phyloP scores from a whole-genome alignment of 345 rosid species.

The Syzygium aqueum region DNA sequence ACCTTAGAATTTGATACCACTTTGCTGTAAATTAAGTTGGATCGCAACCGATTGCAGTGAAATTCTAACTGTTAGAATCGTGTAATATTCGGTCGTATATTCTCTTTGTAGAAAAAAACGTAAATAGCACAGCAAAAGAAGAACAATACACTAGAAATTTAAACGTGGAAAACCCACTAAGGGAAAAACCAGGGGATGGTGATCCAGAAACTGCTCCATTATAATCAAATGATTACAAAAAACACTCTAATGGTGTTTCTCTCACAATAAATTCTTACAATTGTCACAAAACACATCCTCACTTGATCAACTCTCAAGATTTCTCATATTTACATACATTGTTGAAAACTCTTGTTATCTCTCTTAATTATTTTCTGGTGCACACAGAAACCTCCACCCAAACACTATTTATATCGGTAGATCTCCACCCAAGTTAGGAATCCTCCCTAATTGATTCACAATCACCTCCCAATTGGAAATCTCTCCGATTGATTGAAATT shows the following conservation, averaged over 20 bases:
- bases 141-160: neutral
- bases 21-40: neutral
- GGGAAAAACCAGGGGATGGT: accelerated
- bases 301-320: neutral
- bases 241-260: accelerated
- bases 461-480: no score
- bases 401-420: no score
- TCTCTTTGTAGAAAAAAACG: neutral
- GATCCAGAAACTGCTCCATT: no score
- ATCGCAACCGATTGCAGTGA: no score
- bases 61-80: neutral
- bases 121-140: neutral
- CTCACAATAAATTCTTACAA: no score
- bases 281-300: neutral
- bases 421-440: no score
- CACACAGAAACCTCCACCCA: no score
- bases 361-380: no score
- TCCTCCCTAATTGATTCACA: no score
- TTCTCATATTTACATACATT: no score
- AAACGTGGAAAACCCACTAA: accelerated
- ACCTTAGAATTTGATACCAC: neutral
- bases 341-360: no score
- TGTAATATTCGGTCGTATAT: slow-evolving; percentile 7
- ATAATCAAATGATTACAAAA: neutral
- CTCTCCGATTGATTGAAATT: no score